Conservation (phyloP, 2,329 filamentous ascomycete species). For the Cladosporium sphaerospermum region DNA sequence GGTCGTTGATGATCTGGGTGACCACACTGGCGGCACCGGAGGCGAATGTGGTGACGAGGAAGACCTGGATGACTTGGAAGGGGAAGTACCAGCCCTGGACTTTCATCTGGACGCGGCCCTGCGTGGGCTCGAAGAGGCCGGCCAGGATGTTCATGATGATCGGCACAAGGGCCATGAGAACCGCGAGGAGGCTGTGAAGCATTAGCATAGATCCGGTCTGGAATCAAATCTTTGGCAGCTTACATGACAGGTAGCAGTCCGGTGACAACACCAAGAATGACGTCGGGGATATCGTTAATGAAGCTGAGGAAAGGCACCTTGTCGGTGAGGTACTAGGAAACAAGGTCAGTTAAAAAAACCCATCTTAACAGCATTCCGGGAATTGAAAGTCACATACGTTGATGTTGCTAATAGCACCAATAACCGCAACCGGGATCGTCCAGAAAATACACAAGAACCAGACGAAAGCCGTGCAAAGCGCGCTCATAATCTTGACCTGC, state of each 20-base stretch:
- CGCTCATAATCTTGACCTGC: conserved; percentile 27
- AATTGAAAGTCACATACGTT: conserved; percentile 20
- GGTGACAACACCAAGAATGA: conserved; percentile 40
- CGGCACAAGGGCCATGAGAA: conserved; percentile 40
- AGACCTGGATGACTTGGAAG: conserved; percentile 36
- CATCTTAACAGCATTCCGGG: too few relatives aligned
- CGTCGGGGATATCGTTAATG: conserved; percentile 36
- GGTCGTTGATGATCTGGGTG: conserved; percentile 27
- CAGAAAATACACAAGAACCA: conserved; percentile 41
- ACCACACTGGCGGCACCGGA: conserved; percentile 28
- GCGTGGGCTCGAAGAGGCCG: conserved; percentile 27
- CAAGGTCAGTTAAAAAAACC: too few relatives aligned
- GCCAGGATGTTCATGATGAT: conserved; percentile 33
- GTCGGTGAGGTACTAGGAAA: conserved; percentile 35
- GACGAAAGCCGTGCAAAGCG: conserved; percentile 34
- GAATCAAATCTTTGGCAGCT: not conserved
- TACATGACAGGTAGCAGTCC: conserved; percentile 36
- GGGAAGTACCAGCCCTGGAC: conserved; percentile 32
- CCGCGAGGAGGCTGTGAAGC: conserved; percentile 33
- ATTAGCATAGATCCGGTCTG: not conserved
- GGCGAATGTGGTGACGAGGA: conserved; percentile 32
- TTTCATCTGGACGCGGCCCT: conserved; percentile 35
- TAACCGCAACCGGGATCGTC: conserved; percentile 40
- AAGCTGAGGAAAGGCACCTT: conserved; percentile 36
- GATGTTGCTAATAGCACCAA: conserved; percentile 41